These are phyloP conservation scores for Fusarium gaditjirri DNA, from an alignment of 2,329 filamentous ascomycete genomes.

Conservation along the genomic window DNA sequence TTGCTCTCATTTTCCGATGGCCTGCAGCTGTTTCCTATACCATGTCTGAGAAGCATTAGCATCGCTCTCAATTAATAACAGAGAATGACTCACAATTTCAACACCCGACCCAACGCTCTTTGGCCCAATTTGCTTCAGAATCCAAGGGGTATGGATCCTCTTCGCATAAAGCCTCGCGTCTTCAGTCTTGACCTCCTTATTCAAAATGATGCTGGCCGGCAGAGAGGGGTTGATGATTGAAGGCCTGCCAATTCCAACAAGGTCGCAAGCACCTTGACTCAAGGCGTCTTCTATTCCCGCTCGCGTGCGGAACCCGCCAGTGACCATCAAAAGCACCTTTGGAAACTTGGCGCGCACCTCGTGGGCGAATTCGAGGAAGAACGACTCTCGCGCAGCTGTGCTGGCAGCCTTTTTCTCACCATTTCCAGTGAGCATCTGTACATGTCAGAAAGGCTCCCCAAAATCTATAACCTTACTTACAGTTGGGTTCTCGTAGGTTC, in stretches of 20 bases:
- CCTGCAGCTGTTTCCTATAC: constrained; percentile 31
- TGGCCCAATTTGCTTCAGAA: constrained; percentile 26
- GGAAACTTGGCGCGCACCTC: constrained; percentile 59
- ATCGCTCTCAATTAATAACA: fast-evolving
- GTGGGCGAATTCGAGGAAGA: constrained; percentile 74
- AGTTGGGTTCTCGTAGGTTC: constrained; percentile 64
- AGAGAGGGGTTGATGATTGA: constrained; percentile 52
- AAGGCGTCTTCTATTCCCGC: constrained; percentile 55
- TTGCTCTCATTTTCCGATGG: background rate
- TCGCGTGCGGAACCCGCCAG: constrained; percentile 69
- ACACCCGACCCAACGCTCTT: constrained; percentile 33
- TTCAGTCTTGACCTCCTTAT: constrained; percentile 19
- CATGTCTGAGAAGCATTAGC: constrained; percentile 12
- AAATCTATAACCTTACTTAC: constrained; percentile 45
- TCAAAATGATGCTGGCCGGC: constrained; percentile 45
- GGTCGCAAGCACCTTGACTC: constrained; percentile 52
- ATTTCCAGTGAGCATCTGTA: constrained; percentile 50
- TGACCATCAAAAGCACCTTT: constrained; percentile 63
- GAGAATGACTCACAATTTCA: constrained; percentile 19
- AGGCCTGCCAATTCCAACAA: constrained; percentile 55
- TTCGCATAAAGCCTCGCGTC: constrained; percentile 22
- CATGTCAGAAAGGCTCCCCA: background rate
- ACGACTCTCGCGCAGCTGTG: constrained; percentile 69
- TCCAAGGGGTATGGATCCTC: constrained; percentile 24
- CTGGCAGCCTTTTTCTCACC: constrained; percentile 37